Evolutionary conservation across 805 yeast species (phyloP), one percentile per base, ranked within the genome.

Genomic region (Candida bentonensis): DNA sequence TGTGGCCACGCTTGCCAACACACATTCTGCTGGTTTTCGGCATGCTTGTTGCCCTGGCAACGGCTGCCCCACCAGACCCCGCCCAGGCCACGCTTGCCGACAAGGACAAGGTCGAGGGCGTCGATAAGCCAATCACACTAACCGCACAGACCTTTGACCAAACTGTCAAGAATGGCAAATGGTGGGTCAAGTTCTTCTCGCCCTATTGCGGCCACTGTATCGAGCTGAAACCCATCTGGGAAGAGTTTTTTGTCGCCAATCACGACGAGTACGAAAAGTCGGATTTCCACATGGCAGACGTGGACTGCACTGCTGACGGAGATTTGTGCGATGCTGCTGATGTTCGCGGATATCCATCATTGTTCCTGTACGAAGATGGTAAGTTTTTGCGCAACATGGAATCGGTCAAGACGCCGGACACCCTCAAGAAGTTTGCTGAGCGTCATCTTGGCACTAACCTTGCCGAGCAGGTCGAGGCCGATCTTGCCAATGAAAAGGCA

Each of bases 131-230:
- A 0, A 68, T 62, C 2, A 67, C 70, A 1, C 59, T 85, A 40
- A 74, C 70, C 0, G 51, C 58, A 2, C 69, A 62, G 1, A 68
- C 65, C 20, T 85, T 82, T 55, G 77, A 74, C 44, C 47, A 59
- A 11, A 63, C 65, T 76, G n/a, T 56, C 66, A 17, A 62, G 39
- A 44, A 68, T 7, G 81, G 81, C 2, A 63, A 78, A 20, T 80
- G 87, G 54, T 70, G 89, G 55, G 79, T 89, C 26, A 96, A 89
- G 63, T 88, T 86, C 62, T 92, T 64, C 58, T 85, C 95, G 25
- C 98, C 98, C 0, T 79, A 79, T 55, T 92, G 98, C 59, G 59
- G 66, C 4, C 97, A 89, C 62, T 92, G 98, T 64, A 72, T 66
- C 49, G 68, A 64, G 4, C 64, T 92, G 44, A 92, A 84, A 2